A percentile compares a stretch with the other conserved stretches of the same genome.
phyloP scores from a whole-genome alignment of 129 eudicot species.

The Artemisia annua region DNA sequence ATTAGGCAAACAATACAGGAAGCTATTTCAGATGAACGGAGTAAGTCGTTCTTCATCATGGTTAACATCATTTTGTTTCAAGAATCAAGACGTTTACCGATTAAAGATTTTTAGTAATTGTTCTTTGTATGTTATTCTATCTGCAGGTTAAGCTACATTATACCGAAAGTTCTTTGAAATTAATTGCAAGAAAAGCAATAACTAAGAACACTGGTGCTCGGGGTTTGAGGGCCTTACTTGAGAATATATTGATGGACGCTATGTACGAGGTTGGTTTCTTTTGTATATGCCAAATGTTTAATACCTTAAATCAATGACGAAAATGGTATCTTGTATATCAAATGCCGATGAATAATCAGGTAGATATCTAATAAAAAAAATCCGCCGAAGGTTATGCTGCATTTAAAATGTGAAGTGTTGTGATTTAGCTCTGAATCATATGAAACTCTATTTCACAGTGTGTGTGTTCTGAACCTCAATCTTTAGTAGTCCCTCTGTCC shows the following conservation, averaged over 20 bases:
- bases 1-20: conserved; percentile 92
- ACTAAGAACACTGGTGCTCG: conserved; percentile 94
- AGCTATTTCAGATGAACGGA: conserved; percentile 95
- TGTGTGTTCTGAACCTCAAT: not conserved
- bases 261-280: conserved; percentile 81
- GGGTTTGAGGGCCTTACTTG: conserved; percentile 86
- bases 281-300: conserved; percentile 1
- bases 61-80: not conserved
- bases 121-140: not conserved
- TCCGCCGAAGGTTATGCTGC: not conserved
- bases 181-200: conserved; percentile 85
- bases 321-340: conserved; percentile 3
- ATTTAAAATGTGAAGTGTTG: not conserved
- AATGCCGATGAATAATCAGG: not conserved
- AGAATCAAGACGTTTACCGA: not conserved
- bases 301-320: not conserved
- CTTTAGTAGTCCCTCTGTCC: not conserved
- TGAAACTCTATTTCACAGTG: not conserved
- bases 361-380: not conserved
- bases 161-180: conserved; percentile 75
- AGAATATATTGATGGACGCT: conserved; percentile 90
- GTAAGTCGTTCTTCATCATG: conserved; percentile 40
- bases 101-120: not conserved
- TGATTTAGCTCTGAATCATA: not conserved
- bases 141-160: conserved; percentile 84